A percentile compares a stretch with the other conserved stretches of the same genome.
Evolutionary conservation across 441 rosid genomes (phyloP).

Genomic region (Syzygium malaccense): DNA sequence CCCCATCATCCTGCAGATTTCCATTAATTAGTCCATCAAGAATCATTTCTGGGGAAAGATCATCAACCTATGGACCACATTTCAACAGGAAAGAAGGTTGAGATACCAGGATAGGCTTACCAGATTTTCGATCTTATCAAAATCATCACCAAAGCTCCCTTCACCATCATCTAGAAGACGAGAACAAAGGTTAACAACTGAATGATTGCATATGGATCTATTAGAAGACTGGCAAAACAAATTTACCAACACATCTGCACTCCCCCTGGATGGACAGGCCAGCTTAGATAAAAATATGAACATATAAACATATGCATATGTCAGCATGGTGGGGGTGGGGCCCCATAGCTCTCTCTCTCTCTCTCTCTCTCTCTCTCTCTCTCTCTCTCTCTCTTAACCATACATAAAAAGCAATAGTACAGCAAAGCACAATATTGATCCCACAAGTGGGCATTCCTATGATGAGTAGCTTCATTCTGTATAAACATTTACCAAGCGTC

Average conservation of each 20-base stretch:
- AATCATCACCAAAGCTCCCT: conserved; percentile 71
- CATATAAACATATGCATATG: background rate
- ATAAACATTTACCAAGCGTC: background rate
- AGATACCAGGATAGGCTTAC: conserved; percentile 30
- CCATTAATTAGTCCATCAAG: background rate
- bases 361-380: no score
- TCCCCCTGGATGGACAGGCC: background rate
- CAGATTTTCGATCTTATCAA: conserved; percentile 76
- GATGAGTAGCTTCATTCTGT: background rate
- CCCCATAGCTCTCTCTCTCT: background rate
- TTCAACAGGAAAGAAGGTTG: background rate
- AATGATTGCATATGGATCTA: background rate
- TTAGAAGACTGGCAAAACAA: background rate
- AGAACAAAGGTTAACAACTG: background rate
- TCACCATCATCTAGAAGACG: conserved; percentile 47
- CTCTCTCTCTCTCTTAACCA: background rate
- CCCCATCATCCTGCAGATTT: conserved; percentile 64
- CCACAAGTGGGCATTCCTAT: background rate
- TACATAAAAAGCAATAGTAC: background rate
- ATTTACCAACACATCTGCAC: background rate
- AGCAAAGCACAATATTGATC: background rate
- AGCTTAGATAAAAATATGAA: background rate
- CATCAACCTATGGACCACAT: background rate
- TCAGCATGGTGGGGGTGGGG: background rate
- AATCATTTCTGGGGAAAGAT: background rate